A percentile compares a stretch with the other conserved stretches of the same genome.
Evolutionary conservation across 768 basidiomycete species (phyloP).

Genomic region (Termitomyces sp.): DNA sequence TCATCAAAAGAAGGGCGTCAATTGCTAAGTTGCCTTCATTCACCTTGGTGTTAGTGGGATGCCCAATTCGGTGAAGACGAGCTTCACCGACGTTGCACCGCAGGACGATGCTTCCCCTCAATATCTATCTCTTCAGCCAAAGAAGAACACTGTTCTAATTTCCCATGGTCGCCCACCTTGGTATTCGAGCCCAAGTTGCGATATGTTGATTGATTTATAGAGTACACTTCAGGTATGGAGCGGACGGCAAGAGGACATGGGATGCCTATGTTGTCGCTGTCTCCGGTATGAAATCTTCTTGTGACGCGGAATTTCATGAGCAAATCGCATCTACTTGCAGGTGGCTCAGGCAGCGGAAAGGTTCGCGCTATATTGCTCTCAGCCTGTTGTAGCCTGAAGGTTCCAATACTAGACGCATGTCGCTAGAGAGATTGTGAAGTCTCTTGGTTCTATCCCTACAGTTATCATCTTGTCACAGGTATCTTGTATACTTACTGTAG

Average conservation of each 20-base stretch:
- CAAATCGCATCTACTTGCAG: constrained; percentile 30
- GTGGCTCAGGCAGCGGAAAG: constrained; percentile 88
- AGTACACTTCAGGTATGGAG: constrained; percentile 61
- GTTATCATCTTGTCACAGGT: constrained; percentile 92
- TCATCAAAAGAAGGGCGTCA: not conserved
- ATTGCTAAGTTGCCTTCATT: constrained; percentile 5
- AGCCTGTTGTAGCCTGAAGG: constrained; percentile 1
- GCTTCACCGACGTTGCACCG: constrained; percentile 12
- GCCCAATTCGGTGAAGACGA: constrained; percentile 21
- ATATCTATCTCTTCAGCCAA: constrained; percentile 37
- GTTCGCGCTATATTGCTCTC: constrained; percentile 33
- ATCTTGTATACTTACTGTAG: not conserved
- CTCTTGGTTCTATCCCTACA: constrained; percentile 80
- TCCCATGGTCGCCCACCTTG: constrained; percentile 87
- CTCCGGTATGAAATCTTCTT: constrained; percentile 52
- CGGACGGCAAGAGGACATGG: constrained; percentile 65
- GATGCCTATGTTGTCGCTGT: constrained; percentile 86
- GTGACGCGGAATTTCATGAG: not conserved
- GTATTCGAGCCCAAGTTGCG: constrained; percentile 32
- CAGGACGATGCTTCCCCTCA: constrained; percentile 10
- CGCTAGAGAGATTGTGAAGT: constrained; percentile 75
- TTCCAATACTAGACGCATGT: constrained; percentile 67
- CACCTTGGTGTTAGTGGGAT: constrained; percentile 15
- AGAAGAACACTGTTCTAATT: constrained; percentile 76
- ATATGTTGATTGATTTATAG: constrained; percentile 12